Percentiles rank a stretch among this genome's conserved stretches.
phyloP scores from a whole-genome alignment of 805 yeast species.

The Yarrowia sp. region DNA sequence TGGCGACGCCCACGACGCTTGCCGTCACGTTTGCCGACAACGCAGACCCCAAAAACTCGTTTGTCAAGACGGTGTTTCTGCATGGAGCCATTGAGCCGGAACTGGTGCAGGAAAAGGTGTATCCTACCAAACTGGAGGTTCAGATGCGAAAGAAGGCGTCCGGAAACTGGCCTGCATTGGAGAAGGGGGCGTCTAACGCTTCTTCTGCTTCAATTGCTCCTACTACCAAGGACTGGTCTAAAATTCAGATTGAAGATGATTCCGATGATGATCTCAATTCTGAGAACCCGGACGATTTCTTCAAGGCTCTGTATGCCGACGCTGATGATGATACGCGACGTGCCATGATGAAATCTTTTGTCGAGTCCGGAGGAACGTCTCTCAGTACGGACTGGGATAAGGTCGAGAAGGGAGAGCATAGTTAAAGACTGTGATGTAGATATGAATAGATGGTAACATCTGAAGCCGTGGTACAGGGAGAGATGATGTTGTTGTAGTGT shows the following conservation, averaged over 20 bases:
- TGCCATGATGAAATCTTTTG: constrained; percentile 96
- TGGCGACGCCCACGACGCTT: neutral
- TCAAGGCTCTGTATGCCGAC: constrained; percentile 71
- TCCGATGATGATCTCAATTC: constrained; percentile 57
- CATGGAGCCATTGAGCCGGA: constrained; percentile 27
- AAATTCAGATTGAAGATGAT: constrained; percentile 47
- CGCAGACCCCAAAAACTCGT: neutral
- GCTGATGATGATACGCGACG: constrained; percentile 87
- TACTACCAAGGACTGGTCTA: constrained; percentile 41
- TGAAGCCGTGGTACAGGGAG: no score
- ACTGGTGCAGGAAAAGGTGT: constrained; percentile 35
- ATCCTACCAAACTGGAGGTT: constrained; percentile 42
- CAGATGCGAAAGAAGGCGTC: constrained; percentile 70
- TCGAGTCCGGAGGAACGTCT: constrained; percentile 94
- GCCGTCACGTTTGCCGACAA: constrained; percentile 7
- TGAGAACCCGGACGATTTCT: constrained; percentile 64
- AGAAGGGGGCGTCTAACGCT: constrained; percentile 21
- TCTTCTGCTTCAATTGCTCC: constrained; percentile 24
- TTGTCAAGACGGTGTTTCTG: constrained; percentile 1
- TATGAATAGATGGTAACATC: neutral
- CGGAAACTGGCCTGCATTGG: constrained; percentile 72
- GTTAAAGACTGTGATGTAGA: neutral
- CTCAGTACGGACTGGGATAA: constrained; percentile 93
- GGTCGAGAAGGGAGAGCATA: constrained; percentile 54
- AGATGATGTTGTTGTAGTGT: no score